Evolutionary conservation across 2,329 filamentous ascomycete species (phyloP), one percentile per base, ranked within the genome.

Genomic region (Furcasterigmium sp.): DNA sequence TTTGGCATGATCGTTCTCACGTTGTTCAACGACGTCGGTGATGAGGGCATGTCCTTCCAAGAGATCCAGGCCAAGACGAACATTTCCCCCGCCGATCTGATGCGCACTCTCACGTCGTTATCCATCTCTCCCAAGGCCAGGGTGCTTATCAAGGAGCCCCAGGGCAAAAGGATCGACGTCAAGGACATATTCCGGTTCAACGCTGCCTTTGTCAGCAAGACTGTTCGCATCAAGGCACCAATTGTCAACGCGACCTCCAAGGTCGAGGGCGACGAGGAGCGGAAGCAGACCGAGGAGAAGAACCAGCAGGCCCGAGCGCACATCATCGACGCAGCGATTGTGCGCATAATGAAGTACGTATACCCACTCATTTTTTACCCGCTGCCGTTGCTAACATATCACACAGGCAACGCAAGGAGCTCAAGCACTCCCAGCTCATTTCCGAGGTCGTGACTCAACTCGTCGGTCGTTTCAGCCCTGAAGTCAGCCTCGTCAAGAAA

Each of bases 1-100:
- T 93, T 93, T 60, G 89, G 84, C 54, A 95, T 97, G 87, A 70
- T 96, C 17, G 82, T 97, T 19, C 66, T 98, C 17, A 63, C 95
- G 36, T 78, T 96, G 0, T 98, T 97, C 74, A 97, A 97, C 56
- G 82, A 91, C 29, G 56, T 94, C 1, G 60, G 59, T 3, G 70
- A 76, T 6, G 71, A 60, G 23, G 69, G 64, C 37, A 60, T 84
- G 14, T 67, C 71, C 0, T 79, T 82, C 43, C 86, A 93, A 43
- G 87, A 95, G 49, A 93, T 97, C 21, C 85, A 93, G 58, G 82
- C 80, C 6, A 76, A 76, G 52, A 95, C 91, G 1, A 87, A 84
- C 51, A 94, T 97, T 21, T 82, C 89, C 0, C 67, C 73, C 2
- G 65, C 73, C 28, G 90, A 95, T 41, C 75, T 97, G 3, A 75